These are phyloP conservation scores for Vigna angularis DNA, from an alignment of 306 rosid species.

Conservation along the genomic window DNA sequence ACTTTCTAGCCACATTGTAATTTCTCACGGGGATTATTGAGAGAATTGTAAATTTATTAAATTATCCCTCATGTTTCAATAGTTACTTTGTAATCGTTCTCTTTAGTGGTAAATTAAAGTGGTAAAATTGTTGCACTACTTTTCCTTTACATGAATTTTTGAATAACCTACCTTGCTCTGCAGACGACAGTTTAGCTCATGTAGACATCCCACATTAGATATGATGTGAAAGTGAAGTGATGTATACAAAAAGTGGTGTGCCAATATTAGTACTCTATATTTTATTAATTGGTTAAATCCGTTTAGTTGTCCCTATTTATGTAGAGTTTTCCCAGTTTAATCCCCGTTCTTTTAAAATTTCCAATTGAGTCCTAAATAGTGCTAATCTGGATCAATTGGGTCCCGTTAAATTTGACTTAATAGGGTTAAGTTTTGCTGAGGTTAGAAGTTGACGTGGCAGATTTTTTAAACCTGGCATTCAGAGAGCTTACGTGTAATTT, in stretches of 20 bases:
- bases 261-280: background rate
- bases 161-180: constrained; percentile 1
- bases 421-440: too few relatives aligned
- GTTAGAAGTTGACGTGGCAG: too few relatives aligned
- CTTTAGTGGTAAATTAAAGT: constrained; percentile 15
- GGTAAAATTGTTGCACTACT: constrained; percentile 1
- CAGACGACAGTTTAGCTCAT: background rate
- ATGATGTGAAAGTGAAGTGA: constrained; percentile 13
- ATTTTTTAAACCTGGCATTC: too few relatives aligned
- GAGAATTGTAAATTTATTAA: constrained; percentile 43
- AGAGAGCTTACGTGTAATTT: too few relatives aligned
- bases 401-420: too few relatives aligned
- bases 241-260: constrained; percentile 18
- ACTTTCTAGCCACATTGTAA: background rate
- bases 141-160: constrained; percentile 25
- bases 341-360: too few relatives aligned
- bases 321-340: too few relatives aligned
- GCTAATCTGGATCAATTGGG: too few relatives aligned
- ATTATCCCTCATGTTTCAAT: constrained; percentile 19
- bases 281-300: too few relatives aligned
- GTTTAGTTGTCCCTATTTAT: too few relatives aligned
- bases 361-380: too few relatives aligned
- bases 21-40: constrained; percentile 33
- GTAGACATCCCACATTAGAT: background rate
- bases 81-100: constrained; percentile 15